Evolutionary conservation across 371 early-diverging fungal genomes (phyloP).

Genomic region (Haplosporangium sp.): DNA sequence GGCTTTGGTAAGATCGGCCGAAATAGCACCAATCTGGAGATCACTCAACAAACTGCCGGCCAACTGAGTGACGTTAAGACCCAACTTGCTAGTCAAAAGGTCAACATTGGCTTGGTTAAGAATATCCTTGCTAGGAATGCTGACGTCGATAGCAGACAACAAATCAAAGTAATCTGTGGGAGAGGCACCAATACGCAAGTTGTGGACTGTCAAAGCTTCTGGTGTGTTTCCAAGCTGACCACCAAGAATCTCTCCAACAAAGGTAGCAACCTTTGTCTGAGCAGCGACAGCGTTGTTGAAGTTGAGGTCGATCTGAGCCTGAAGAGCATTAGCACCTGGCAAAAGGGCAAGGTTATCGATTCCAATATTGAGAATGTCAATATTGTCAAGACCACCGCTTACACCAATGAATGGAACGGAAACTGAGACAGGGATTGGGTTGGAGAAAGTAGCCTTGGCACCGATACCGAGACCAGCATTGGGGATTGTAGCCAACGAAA

Average conservation of each 20-base stretch:
- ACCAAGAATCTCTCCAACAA: constrained; percentile 33
- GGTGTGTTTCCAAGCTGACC: constrained; percentile 52
- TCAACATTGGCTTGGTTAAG: constrained; percentile 47
- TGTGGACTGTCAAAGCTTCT: constrained; percentile 42
- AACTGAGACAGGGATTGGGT: constrained; percentile 51
- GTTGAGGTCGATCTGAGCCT: constrained; percentile 40
- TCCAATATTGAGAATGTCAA: constrained; percentile 42
- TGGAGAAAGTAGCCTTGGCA: constrained; percentile 43
- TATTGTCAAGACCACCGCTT: constrained; percentile 42
- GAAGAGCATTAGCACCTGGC: constrained; percentile 42
- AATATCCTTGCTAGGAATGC: constrained; percentile 43
- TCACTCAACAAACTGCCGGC: constrained; percentile 32
- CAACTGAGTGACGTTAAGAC: constrained; percentile 20
- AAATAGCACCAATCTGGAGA: constrained; percentile 38
- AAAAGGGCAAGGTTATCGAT: constrained; percentile 29
- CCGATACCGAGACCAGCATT: constrained; percentile 48
- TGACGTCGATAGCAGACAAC: constrained; percentile 38
- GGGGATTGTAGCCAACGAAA: constrained; percentile 50
- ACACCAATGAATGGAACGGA: constrained; percentile 52
- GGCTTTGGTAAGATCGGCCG: constrained; percentile 41
- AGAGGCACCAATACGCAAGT: constrained; percentile 52
- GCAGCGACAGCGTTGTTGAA: constrained; percentile 43
- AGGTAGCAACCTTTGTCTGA: constrained; percentile 43
- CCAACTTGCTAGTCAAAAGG: constrained; percentile 23
- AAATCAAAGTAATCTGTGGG: constrained; percentile 53